A percentile compares a stretch with the other conserved stretches of the same genome.
These are phyloP conservation scores for Postia placenta DNA, from an alignment of 768 basidiomycete species.

Conservation along the genomic window DNA sequence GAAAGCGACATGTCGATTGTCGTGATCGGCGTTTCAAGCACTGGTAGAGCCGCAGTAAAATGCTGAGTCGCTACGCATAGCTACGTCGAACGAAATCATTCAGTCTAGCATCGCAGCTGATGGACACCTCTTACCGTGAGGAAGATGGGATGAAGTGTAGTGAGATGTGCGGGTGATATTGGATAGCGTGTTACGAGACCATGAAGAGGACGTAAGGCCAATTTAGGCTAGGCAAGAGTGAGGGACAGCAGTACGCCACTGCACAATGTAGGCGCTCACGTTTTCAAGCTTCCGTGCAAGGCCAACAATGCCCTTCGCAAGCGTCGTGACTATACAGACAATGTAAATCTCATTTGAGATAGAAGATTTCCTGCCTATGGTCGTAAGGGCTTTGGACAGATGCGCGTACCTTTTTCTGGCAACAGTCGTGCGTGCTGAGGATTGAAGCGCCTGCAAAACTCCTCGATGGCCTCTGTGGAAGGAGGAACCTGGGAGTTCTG, in stretches of 20 bases:
- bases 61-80: conserved; percentile 48
- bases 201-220: conserved; percentile 53
- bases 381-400: not conserved
- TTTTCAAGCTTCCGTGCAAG: conserved; percentile 43
- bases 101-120: not conserved
- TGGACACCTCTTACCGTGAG: conserved; percentile 40
- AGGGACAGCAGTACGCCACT: conserved; percentile 14
- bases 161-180: conserved; percentile 50
- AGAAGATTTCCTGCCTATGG: too few species aligned
- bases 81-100: conserved; percentile 27
- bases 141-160: conserved; percentile 65
- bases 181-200: conserved; percentile 60
- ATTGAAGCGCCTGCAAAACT: conserved; percentile 59
- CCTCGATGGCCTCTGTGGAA: conserved; percentile 34
- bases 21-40: conserved; percentile 60
- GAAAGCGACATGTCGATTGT: conserved; percentile 53
- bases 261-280: conserved; percentile 31
- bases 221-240: conserved; percentile 29
- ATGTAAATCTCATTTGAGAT: too few species aligned
- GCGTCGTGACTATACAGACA: conserved; percentile 43
- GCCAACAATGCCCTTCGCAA: conserved; percentile 59
- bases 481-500: conserved; percentile 33
- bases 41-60: conserved; percentile 51
- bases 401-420: conserved; percentile 56
- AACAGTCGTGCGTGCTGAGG: conserved; percentile 59